Evolutionary conservation across 2,329 filamentous ascomycete species (phyloP).

Genomic region (Knufia petricola): DNA sequence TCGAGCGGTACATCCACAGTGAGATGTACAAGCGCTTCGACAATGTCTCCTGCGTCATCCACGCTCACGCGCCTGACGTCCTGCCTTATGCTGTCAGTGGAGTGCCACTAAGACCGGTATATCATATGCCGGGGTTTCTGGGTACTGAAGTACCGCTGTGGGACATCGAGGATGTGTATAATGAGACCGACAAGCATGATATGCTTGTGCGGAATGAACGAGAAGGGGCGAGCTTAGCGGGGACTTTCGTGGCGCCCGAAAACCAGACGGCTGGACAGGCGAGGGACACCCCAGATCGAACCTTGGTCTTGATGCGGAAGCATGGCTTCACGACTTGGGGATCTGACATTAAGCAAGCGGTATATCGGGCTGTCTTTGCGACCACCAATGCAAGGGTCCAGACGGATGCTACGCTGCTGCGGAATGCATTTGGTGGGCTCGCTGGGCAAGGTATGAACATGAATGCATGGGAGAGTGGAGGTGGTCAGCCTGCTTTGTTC

Average conservation of each 20-base stretch:
- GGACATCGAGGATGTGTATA: slow-evolving; percentile 26
- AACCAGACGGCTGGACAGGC: slow-evolving; percentile 1
- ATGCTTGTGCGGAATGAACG: slow-evolving; percentile 31
- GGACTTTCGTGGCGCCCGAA: slow-evolving; percentile 23
- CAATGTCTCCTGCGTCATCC: slow-evolving; percentile 33
- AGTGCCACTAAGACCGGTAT: slow-evolving; percentile 33
- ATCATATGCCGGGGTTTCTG: slow-evolving; percentile 39
- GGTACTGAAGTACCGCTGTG: slow-evolving; percentile 27
- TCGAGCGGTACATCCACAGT: slow-evolving; percentile 40
- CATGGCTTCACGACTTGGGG: slow-evolving; percentile 38
- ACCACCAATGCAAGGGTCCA: slow-evolving; percentile 36
- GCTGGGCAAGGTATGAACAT: background rate
- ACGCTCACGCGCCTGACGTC: slow-evolving; percentile 37
- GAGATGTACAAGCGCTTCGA: slow-evolving; percentile 38
- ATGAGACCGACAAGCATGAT: slow-evolving; percentile 26
- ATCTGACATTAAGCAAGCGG: slow-evolving; percentile 31
- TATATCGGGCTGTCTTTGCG: slow-evolving; percentile 37
- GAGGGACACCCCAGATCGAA: slow-evolving; percentile 11
- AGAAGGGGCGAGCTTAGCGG: slow-evolving; percentile 30
- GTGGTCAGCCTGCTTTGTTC: background rate
- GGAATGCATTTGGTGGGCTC: slow-evolving; percentile 7
- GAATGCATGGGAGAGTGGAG: background rate
- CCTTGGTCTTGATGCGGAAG: slow-evolving; percentile 38
- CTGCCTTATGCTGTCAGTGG: slow-evolving; percentile 35
- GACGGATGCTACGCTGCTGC: slow-evolving; percentile 27